Percentiles rank a stretch among this genome's conserved stretches.
phyloP scores from a whole-genome alignment of 306 rosid species.

The Psophocarpus tetragonolobus region DNA sequence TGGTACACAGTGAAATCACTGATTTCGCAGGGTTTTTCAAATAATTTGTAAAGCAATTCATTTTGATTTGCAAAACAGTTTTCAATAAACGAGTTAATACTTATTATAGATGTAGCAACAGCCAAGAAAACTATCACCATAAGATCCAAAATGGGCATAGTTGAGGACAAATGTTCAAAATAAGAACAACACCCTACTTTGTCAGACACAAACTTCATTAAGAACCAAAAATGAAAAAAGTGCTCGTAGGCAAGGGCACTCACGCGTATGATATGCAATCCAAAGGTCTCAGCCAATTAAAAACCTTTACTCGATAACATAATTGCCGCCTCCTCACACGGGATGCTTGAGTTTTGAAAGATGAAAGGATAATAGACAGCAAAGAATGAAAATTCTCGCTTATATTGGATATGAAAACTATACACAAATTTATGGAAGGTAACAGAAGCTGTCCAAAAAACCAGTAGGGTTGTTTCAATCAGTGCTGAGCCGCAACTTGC shows the following conservation, averaged over 20 bases:
- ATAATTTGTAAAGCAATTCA: neutral
- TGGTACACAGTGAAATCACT: neutral
- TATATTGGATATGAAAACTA: slow-evolving; percentile 51
- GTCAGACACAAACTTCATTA: neutral
- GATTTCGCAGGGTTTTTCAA: neutral
- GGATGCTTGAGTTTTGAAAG: slow-evolving; percentile 31
- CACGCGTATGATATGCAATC: slow-evolving; percentile 15
- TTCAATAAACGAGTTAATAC: neutral
- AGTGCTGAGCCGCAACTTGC: slow-evolving; percentile 58
- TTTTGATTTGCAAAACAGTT: neutral
- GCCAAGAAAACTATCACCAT: neutral
- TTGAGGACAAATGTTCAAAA: slow-evolving; percentile 9
- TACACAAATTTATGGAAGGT: slow-evolving; percentile 51
- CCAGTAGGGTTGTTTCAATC: slow-evolving; percentile 17
- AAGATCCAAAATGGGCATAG: slow-evolving; percentile 7
- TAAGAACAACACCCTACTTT: neutral
- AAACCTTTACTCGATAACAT: slow-evolving; percentile 11
- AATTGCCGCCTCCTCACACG: slow-evolving; percentile 20
- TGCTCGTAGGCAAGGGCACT: slow-evolving; percentile 13
- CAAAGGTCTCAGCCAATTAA: neutral
- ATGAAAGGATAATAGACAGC: slow-evolving; percentile 47
- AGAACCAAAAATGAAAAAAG: neutral
- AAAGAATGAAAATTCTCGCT: slow-evolving; percentile 56
- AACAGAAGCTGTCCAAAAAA: slow-evolving; percentile 25
- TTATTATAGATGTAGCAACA: neutral